Conservation (phyloP, 139 green algal genomes). For the Choricystis sp. region DNA sequence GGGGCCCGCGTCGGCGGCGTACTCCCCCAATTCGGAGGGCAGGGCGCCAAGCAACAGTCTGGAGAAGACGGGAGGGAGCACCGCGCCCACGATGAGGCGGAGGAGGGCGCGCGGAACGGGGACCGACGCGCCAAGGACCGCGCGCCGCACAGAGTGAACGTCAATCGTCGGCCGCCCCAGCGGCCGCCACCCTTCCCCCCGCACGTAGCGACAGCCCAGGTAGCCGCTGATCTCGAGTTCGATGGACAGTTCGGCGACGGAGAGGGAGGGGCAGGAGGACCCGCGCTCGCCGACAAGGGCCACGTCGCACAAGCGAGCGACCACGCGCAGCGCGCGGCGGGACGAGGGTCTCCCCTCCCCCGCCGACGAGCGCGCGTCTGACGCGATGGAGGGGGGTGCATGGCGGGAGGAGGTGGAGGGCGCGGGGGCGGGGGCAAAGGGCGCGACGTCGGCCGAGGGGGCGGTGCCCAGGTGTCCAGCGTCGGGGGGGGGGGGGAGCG, state of each 20-base stretch:
- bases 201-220: not conserved
- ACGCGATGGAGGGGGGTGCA: not conserved
- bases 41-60: conserved; percentile 24
- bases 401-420: too few relatives aligned
- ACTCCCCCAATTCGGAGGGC: conserved; percentile 36
- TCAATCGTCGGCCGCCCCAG: conserved; percentile 24
- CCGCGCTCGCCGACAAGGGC: conserved; percentile 55
- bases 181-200: conserved; percentile 10
- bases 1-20: conserved; percentile 31
- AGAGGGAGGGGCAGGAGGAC: conserved; percentile 57
- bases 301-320: conserved; percentile 24
- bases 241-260: conserved; percentile 39
- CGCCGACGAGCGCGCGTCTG: not conserved
- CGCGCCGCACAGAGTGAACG: conserved; percentile 27
- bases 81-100: conserved; percentile 28
- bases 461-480: not conserved
- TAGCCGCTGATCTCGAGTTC: conserved; percentile 16
- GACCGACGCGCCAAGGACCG: conserved; percentile 26
- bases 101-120: conserved; percentile 46
- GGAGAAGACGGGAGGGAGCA: conserved; percentile 25
- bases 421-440: not conserved
- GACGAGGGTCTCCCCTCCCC: too few relatives aligned
- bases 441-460: not conserved
- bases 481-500: not conserved
- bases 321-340: conserved; percentile 32